A percentile compares a stretch with the other conserved stretches of the same genome.
These are phyloP conservation scores for Ceraceosorus guamensis DNA, from an alignment of 1,284 basidiomycete species.

Conservation along the genomic window DNA sequence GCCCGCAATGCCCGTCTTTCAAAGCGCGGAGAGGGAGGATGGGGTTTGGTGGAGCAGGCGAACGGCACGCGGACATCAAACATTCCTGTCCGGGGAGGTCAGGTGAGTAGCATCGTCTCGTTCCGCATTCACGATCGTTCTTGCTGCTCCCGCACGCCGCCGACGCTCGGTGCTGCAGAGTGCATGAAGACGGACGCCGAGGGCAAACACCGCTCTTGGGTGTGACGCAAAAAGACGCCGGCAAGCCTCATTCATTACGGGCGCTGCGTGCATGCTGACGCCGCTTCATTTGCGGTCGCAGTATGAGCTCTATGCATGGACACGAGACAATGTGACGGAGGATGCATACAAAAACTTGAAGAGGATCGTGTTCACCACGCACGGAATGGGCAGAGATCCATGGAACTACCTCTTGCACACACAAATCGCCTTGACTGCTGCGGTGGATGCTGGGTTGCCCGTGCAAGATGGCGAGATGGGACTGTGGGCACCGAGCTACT, in stretches of 20 bases:
- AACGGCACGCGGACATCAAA: background rate
- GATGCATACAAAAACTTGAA: slow-evolving; percentile 5
- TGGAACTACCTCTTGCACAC: slow-evolving; percentile 1
- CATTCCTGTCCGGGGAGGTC: background rate
- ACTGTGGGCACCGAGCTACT: background rate
- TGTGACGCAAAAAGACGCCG: no score
- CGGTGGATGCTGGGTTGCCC: background rate
- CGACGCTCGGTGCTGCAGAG: background rate
- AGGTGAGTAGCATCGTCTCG: background rate
- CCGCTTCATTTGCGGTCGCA: no score
- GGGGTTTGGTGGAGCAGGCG: background rate
- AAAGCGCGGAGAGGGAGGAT: background rate
- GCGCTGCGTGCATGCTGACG: no score
- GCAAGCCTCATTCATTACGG: no score
- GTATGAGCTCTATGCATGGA: background rate
- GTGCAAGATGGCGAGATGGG: background rate
- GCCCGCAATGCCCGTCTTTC: background rate
- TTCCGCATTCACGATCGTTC: background rate
- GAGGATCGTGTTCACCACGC: slow-evolving; percentile 1
- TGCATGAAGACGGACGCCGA: no score
- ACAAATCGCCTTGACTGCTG: background rate
- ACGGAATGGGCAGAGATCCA: slow-evolving; percentile 4
- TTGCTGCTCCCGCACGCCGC: background rate
- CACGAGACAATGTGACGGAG: background rate
- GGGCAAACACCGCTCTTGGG: no score